A percentile compares a stretch with the other conserved stretches of the same genome.
phyloP scores from a whole-genome alignment of 2,329 filamentous ascomycete species.

The Stagonosporopsis rhizophila region DNA sequence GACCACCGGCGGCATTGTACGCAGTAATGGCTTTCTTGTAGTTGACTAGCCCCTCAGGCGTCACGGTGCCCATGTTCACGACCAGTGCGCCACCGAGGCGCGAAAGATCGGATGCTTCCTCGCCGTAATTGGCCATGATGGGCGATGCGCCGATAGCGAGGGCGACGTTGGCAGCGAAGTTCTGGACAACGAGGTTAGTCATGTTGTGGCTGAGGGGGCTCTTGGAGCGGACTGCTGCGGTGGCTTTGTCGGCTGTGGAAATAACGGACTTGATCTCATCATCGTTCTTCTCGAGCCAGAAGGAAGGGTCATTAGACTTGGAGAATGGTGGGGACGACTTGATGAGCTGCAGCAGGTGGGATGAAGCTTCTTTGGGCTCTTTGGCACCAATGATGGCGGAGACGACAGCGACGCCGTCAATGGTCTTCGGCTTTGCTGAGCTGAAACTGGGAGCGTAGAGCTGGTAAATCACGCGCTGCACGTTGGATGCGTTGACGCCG shows the following conservation, averaged over 20 bases:
- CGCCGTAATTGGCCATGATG: slow-evolving; percentile 90
- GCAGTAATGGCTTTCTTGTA: slow-evolving; percentile 77
- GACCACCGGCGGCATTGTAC: slow-evolving; percentile 79
- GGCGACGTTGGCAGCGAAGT: slow-evolving; percentile 91
- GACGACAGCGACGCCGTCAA: slow-evolving; percentile 87
- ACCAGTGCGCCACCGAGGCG: slow-evolving; percentile 79
- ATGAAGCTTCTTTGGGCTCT: slow-evolving; percentile 70
- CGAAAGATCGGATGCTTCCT: slow-evolving; percentile 83
- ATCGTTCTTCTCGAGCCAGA: slow-evolving; percentile 28
- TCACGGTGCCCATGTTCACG: slow-evolving; percentile 94
- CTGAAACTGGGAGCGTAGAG: slow-evolving; percentile 54
- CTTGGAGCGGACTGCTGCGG: slow-evolving; percentile 66
- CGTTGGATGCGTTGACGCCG: slow-evolving; percentile 80
- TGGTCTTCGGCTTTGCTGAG: slow-evolving; percentile 56
- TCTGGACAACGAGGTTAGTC: slow-evolving; percentile 96
- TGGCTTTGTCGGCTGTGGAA: slow-evolving; percentile 49
- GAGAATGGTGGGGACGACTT: slow-evolving; percentile 35
- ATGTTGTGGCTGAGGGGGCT: slow-evolving; percentile 91
- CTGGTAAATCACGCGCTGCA: slow-evolving; percentile 77
- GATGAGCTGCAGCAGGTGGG: slow-evolving; percentile 65
- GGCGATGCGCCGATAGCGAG: slow-evolving; percentile 84
- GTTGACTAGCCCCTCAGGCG: slow-evolving; percentile 73
- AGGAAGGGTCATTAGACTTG: slow-evolving; percentile 25
- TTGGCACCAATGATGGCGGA: slow-evolving; percentile 82
- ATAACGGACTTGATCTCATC: slow-evolving; percentile 24